Evolutionary conservation across 148 eudicot genomes (phyloP).

Genomic region (Rheum nobile): DNA sequence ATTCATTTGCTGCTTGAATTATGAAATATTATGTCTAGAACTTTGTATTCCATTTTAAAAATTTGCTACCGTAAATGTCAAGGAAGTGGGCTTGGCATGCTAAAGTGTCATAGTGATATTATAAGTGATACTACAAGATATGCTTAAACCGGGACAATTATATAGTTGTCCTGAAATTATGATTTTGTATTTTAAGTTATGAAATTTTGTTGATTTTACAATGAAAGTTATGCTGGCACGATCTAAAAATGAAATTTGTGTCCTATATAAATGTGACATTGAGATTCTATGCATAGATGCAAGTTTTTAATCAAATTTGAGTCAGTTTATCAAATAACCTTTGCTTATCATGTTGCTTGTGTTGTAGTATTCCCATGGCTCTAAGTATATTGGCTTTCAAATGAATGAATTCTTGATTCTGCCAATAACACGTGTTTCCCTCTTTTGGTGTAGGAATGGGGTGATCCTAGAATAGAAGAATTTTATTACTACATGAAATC

Average conservation of each 20-base stretch:
- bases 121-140: neutral
- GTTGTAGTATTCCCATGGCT: neutral
- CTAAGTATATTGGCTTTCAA: neutral
- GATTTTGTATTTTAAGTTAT: neutral
- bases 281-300: neutral
- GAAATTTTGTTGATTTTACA: too few relatives aligned
- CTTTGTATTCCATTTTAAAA: neutral
- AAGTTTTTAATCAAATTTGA: neutral
- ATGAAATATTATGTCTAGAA: too few relatives aligned
- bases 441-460: conserved; percentile 76
- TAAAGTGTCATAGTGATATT: neutral
- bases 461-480: conserved; percentile 80
- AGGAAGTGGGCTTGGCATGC: neutral
- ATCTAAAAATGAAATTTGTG: neutral
- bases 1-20: too few relatives aligned
- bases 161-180: neutral
- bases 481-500: conserved; percentile 85
- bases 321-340: neutral
- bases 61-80: too few relatives aligned
- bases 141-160: neutral
- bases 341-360: neutral
- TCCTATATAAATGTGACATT: neutral
- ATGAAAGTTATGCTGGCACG: neutral
- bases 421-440: neutral
- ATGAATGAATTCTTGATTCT: neutral